phyloP scores from a whole-genome alignment of 805 yeast genomes.

The Barnettozyma sp. region DNA sequence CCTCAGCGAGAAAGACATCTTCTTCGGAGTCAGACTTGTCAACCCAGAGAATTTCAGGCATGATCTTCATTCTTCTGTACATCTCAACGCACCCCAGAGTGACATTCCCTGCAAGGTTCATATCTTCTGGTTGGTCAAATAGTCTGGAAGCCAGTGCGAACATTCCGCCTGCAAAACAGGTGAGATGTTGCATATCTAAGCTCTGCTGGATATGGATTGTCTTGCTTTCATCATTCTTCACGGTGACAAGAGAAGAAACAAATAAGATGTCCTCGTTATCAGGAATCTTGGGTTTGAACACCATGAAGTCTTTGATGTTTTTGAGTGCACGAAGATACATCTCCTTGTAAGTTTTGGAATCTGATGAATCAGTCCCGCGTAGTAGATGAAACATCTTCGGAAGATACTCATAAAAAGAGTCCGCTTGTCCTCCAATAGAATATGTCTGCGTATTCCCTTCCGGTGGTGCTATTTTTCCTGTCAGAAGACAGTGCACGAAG shows the following conservation, averaged over 20 bases:
- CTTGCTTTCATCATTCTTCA: slow-evolving; percentile 19
- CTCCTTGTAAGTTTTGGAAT: slow-evolving; percentile 20
- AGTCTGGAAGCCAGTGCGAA: slow-evolving; percentile 41
- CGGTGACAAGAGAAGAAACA: slow-evolving; percentile 17
- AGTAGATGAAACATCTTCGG: slow-evolving; percentile 42
- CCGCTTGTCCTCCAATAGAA: slow-evolving; percentile 37
- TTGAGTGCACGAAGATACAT: slow-evolving; percentile 32
- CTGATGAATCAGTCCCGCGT: slow-evolving; percentile 29
- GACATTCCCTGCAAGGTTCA: slow-evolving; percentile 35
- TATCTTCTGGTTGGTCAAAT: slow-evolving; percentile 30
- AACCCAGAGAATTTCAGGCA: slow-evolving; percentile 37
- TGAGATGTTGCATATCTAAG: slow-evolving; percentile 38
- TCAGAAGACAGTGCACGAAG: slow-evolving; percentile 28
- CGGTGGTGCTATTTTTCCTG: slow-evolving; percentile 20
- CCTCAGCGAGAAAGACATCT: slow-evolving; percentile 21
- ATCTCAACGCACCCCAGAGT: slow-evolving; percentile 45
- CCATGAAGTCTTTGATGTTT: slow-evolving; percentile 34
- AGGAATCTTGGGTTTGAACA: slow-evolving; percentile 41
- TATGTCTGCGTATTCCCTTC: slow-evolving; percentile 20
- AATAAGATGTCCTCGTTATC: slow-evolving; percentile 31
- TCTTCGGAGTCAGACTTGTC: slow-evolving; percentile 19
- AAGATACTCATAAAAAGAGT: slow-evolving; percentile 43
- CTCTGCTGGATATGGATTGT: slow-evolving; percentile 19
- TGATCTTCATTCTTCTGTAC: slow-evolving; percentile 33
- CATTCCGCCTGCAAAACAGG: slow-evolving; percentile 51